Percentiles rank a stretch among this genome's conserved stretches.
Conservation (phyloP, 2,329 filamentous ascomycete genomes). For the Penicillium sp. region DNA sequence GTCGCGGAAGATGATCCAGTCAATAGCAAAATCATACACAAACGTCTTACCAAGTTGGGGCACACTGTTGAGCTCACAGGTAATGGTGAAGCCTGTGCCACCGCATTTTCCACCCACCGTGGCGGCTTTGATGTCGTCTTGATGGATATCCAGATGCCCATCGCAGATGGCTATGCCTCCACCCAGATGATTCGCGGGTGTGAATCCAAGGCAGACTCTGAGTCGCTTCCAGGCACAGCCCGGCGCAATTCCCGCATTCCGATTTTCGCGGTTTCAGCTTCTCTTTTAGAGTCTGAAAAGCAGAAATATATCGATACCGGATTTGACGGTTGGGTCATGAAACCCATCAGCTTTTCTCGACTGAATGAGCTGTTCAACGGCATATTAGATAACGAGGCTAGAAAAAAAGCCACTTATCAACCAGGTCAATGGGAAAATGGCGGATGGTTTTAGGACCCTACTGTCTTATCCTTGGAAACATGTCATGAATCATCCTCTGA, state of each 20-base stretch:
- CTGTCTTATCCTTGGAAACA: not conserved
- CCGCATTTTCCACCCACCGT: slow-evolving; percentile 65
- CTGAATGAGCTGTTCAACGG: slow-evolving; percentile 69
- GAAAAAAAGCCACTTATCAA: slow-evolving; percentile 66
- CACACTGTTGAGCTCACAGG: slow-evolving; percentile 71
- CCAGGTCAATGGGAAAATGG: slow-evolving; percentile 79
- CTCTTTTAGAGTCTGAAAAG: slow-evolving; percentile 69
- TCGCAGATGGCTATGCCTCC: slow-evolving; percentile 81
- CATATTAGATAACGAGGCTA: slow-evolving; percentile 61
- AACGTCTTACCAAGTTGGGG: slow-evolving; percentile 74
- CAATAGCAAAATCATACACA: slow-evolving; percentile 80
- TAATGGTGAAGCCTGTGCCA: slow-evolving; percentile 83
- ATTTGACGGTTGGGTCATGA: slow-evolving; percentile 89
- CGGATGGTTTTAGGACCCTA: slow-evolving; percentile 67
- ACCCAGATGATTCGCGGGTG: slow-evolving; percentile 79
- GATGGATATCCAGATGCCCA: slow-evolving; percentile 99
- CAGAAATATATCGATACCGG: slow-evolving; percentile 72
- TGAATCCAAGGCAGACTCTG: slow-evolving; percentile 58
- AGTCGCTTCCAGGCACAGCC: slow-evolving; percentile 60
- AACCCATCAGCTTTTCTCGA: slow-evolving; percentile 80
- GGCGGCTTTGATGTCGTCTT: slow-evolving; percentile 72
- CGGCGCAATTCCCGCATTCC: slow-evolving; percentile 67
- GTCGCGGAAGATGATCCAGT: slow-evolving; percentile 88
- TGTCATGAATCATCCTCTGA: no score
- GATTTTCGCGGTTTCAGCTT: slow-evolving; percentile 87